Base-by-base conservation (phyloP, 306 rosid genomes). In the Rubus parviflorus region DNA sequence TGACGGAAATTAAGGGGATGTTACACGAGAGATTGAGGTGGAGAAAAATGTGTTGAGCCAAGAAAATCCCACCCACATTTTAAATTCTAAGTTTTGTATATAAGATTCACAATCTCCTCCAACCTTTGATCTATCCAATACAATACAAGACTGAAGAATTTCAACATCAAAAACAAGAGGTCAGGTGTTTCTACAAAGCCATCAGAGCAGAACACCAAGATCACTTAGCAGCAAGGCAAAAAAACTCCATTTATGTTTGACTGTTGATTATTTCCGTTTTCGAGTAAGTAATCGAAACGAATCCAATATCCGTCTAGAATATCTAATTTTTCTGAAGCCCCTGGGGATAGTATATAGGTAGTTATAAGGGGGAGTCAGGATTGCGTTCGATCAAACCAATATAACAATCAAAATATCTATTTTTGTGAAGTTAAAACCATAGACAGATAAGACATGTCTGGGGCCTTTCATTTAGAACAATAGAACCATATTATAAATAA, bases 1-100 rank as follows among this genome's bases (percentile, higher is more conserved):
- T 30, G 9, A 16, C 65, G 41, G 11, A 25, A 57, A 12, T 42
- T 56, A 22, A 73, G 77, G 38, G 6, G 23, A 41, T 23, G 12
- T 15, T 19, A 73, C 8, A 20, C 1, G 7, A 73, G 5, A 41
- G 54, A 42, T 25, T 42, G 25, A 57, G 43, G 5, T 56, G 56
- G 68, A 57, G 77, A 73, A 23, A 57, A 13, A 14, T 19, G 23
- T 56, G 77, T 41, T 53, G 51, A 54, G 76, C 76, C 76, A 53
- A n/a, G 52, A 10, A 65, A 72, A 53, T 71, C 42, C 62, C 60
- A 10, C 42, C 75, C 60, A 10, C 75, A 9, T 51, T 51, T 10
- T 71, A 7, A 41, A 66, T 9, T 17, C 30, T 3, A 17, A 40
- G 5, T 8, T 47, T 8, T 1, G 5, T 16, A 11, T 22, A 68